A percentile compares a stretch with the other conserved stretches of the same genome.
Conservation (phyloP, 768 basidiomycete species). For the Exsudoporus frostii region DNA sequence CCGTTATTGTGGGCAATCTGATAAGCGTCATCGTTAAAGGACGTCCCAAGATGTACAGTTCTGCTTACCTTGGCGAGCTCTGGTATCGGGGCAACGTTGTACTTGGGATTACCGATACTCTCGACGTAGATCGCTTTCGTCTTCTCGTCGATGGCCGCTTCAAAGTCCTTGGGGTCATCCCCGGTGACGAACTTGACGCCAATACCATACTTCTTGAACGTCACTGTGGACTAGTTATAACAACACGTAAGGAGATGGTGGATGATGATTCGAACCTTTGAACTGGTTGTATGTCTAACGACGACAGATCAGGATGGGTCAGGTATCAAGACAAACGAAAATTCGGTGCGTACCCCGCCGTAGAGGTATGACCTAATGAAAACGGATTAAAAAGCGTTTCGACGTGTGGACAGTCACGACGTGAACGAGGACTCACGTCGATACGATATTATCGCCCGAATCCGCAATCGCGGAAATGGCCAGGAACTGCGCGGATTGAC, state of each 20-base stretch:
- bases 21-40: background rate
- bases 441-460: constrained; percentile 63
- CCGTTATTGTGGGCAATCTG: constrained; percentile 58
- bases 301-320: background rate
- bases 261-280: constrained; percentile 39
- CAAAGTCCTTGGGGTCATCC: constrained; percentile 45
- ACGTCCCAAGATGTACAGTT: no score
- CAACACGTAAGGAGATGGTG: background rate
- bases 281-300: constrained; percentile 59
- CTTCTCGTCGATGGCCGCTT: constrained; percentile 53
- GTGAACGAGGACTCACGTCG: constrained; percentile 38
- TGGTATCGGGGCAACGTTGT: constrained; percentile 52
- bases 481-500: constrained; percentile 62
- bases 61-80: constrained; percentile 50
- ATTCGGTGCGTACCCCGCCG: constrained; percentile 46
- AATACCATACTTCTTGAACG: constrained; percentile 55
- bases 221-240: constrained; percentile 32
- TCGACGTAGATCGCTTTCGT: constrained; percentile 62
- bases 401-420: background rate
- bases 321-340: background rate
- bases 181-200: constrained; percentile 50
- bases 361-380: constrained; percentile 47
- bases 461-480: constrained; percentile 50
- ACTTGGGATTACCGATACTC: constrained; percentile 61
- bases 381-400: background rate